A percentile compares a stretch with the other conserved stretches of the same genome.
Conservation (phyloP, 352 stramenopile genomes). For the Globisporangium echinulatum region DNA sequence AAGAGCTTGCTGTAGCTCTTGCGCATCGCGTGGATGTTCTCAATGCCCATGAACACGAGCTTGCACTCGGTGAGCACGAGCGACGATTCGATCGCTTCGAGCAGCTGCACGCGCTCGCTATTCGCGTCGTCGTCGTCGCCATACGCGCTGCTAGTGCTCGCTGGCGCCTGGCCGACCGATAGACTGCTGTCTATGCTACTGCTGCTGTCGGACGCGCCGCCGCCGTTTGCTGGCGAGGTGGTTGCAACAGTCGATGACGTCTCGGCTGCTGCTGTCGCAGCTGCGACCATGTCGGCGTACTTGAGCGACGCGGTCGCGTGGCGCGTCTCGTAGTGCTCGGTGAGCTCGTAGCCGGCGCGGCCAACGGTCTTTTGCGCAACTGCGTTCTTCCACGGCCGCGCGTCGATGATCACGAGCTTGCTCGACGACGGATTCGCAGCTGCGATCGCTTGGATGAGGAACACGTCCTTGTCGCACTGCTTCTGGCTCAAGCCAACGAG, state of each 20-base stretch:
- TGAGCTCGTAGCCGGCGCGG: slow-evolving; percentile 85
- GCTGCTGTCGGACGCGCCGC: neutral
- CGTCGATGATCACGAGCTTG: slow-evolving; percentile 87
- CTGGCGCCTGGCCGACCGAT: slow-evolving; percentile 2
- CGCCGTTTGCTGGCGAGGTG: slow-evolving; percentile 8
- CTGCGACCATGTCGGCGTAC: slow-evolving; percentile 56
- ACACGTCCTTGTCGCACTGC: slow-evolving; percentile 81
- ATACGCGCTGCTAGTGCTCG: slow-evolving; percentile 10
- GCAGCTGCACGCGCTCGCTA: slow-evolving; percentile 17
- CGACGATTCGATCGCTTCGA: slow-evolving; percentile 40
- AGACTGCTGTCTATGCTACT: neutral
- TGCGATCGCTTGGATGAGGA: slow-evolving; percentile 75
- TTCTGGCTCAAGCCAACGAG: slow-evolving; percentile 75
- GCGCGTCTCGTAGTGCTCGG: slow-evolving; percentile 71
- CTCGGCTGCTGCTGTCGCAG: slow-evolving; percentile 13
- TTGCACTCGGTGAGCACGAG: slow-evolving; percentile 76
- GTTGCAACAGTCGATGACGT: slow-evolving; percentile 15
- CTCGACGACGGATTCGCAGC: slow-evolving; percentile 69
- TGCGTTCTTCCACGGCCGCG: slow-evolving; percentile 85
- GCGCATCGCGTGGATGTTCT: slow-evolving; percentile 91
- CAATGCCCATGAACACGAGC: slow-evolving; percentile 88
- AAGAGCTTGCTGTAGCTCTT: slow-evolving; percentile 77
- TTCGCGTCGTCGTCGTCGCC: slow-evolving; percentile 19
- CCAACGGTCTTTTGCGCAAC: slow-evolving; percentile 88
- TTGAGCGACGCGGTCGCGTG: slow-evolving; percentile 54